Base-by-base conservation (phyloP, 495 filamentous ascomycete genomes). In the Articulospora tetracladia region DNA sequence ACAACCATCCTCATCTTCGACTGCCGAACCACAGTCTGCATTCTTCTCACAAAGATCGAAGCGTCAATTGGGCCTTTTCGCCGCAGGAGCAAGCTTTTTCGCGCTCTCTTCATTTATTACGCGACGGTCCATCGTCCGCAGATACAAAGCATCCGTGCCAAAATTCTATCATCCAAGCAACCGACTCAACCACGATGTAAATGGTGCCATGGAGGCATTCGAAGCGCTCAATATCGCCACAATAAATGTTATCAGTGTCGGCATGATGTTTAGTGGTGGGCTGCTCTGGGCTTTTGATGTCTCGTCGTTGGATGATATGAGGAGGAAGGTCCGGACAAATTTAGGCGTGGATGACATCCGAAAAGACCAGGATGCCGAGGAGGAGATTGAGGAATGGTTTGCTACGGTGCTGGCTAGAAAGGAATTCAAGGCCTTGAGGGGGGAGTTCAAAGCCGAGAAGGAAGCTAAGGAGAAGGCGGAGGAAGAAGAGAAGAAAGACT, bases 141-240 rank as follows among this genome's bases (percentile, higher is more conserved):
- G 88, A 55, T 76, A 73, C 57, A 72, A 74, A 39, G 70, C 73
- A 3, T 73, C 79, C 15, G 71, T 79, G 52, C 89, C 89, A 4
- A 81, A 81, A 53, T 91, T 83, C 78, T 92, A 84, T 76, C 76
- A 85, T 17, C 82, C 74, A 44, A 85, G 81, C 68, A 84, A 82
- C 62, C 69, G 69, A 56, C 66, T 64, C 61, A 67, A 66, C 66
- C 50, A 64, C 60, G 52, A 68, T 47, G 65, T 71, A 62, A 75
- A 68, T 51, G 63, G 60, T 17, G 59, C 58, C 24, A 74, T 65
- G 82, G 87, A 49, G 74, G 92, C 92, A 0, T 68, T 91, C 46
- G 86, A 93, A 70, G 92, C 92, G 4, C 74, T 97, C 12, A 86
- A 83, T 53, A 70, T 96, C n/a, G 92, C 92, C 0, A 94, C 91